phyloP scores from a whole-genome alignment of 2,329 filamentous ascomycete genomes.

The Catunica adiposa region DNA sequence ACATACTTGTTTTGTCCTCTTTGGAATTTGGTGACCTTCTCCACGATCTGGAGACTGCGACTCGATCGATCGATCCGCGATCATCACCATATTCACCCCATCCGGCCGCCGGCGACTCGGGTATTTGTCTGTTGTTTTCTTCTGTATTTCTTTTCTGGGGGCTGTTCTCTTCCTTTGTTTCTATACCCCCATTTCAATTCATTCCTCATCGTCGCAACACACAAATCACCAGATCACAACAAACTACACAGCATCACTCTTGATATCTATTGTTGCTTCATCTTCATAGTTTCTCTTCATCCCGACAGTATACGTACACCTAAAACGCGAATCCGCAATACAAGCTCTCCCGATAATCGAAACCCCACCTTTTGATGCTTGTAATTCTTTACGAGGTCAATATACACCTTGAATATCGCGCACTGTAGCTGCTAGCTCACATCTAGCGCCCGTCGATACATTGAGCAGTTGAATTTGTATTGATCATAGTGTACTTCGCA shows the following conservation, averaged over 20 bases:
- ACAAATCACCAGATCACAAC: not conserved
- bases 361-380: not conserved
- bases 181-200: not conserved
- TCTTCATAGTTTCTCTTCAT: not conserved
- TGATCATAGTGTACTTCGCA: not conserved
- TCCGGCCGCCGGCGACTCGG: conserved; percentile 12
- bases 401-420: too few species aligned
- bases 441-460: not conserved
- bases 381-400: too few species aligned
- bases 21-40: not conserved
- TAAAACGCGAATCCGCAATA: not conserved
- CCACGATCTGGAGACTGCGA: not conserved
- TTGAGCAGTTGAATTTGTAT: not conserved
- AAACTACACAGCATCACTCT: not conserved
- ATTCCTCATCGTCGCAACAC: not conserved
- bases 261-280: not conserved
- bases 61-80: not conserved
- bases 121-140: conserved; percentile 5
- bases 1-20: conserved; percentile 4
- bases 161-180: conserved; percentile 4
- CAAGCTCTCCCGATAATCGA: not conserved
- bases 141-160: too few species aligned
- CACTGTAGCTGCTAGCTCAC: too few species aligned
- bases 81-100: conserved; percentile 1
- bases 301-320: conserved; percentile 7